Evolutionary conservation across 805 yeast species (phyloP).

Genomic region (Clavispora asparagi): DNA sequence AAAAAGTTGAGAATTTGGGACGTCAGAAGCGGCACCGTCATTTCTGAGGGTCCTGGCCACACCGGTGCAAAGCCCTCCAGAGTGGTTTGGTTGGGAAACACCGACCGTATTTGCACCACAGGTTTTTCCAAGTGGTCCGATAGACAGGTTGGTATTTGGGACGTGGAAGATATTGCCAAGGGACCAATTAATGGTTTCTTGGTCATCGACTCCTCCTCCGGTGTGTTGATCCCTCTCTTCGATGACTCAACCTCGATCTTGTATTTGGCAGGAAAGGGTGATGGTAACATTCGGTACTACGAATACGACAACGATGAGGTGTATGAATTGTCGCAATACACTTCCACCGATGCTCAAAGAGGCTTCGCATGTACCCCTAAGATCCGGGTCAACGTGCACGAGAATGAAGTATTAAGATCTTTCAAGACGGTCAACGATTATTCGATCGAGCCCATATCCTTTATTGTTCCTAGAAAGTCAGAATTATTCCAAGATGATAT

Average conservation of each 20-base stretch:
- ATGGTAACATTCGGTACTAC: slow-evolving; percentile 91
- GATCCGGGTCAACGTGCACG: slow-evolving; percentile 67
- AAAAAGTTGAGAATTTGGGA: slow-evolving; percentile 91
- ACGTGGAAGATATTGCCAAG: slow-evolving; percentile 59
- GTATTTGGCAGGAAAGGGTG: slow-evolving; percentile 95
- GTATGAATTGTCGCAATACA: slow-evolving; percentile 80
- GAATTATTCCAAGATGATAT: slow-evolving; percentile 91
- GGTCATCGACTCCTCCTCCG: slow-evolving; percentile 84
- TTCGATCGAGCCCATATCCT: slow-evolving; percentile 84
- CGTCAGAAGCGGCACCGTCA: slow-evolving; percentile 63
- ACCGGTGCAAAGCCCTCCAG: slow-evolving; percentile 89
- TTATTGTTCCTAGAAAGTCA: slow-evolving; percentile 88
- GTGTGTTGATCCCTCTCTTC: slow-evolving; percentile 86
- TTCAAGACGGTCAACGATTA: slow-evolving; percentile 87
- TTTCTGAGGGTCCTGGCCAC: slow-evolving; percentile 86
- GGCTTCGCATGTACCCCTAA: slow-evolving; percentile 92
- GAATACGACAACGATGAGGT: slow-evolving; percentile 85
- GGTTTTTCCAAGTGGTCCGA: slow-evolving; percentile 92
- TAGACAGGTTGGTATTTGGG: slow-evolving; percentile 95
- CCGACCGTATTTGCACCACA: slow-evolving; percentile 82
- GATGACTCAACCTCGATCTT: slow-evolving; percentile 78
- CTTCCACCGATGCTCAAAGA: slow-evolving; percentile 89
- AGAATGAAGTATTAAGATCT: slow-evolving; percentile 77
- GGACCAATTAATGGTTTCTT: slow-evolving; percentile 92
- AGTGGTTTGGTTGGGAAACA: slow-evolving; percentile 84